Base-by-base conservation (phyloP, 1,284 basidiomycete genomes). In the Cryptococcus sp. region DNA sequence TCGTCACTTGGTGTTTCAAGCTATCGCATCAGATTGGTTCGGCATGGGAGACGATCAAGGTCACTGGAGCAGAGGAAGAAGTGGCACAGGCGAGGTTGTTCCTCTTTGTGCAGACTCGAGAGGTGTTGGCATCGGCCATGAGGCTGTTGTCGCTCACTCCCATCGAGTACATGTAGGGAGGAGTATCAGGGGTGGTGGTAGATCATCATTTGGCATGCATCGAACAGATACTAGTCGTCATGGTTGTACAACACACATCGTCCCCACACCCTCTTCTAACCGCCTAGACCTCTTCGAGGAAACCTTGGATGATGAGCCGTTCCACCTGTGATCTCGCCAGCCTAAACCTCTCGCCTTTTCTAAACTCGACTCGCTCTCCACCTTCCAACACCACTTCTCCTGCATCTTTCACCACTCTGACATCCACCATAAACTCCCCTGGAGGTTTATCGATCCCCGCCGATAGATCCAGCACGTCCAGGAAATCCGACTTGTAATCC, bases 231-330 rank as follows among this genome's bases (percentile, higher is more conserved):
- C 9, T 36, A 10, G 34, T 36, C n/a, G 7, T 36, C 6, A 36
- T 19, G 9, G 34, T n/a, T n/a, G 34, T 7, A 36, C 34, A 14
- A 36, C 18, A 9, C 34, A 7, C 34, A 36, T 9, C 7, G 28
- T 31, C 28, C 11, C 9, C n/a, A n/a, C n/a, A n/a, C n/a, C n/a
- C n/a, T n/a, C n/a, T n/a, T n/a, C n/a, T n/a, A n/a, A 32, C 31
- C 10, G 31, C n/a, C n/a, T 62, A 74, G 1, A 77, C 72, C 52
- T 77, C 73, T 73, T 93, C 87, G 54, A 97, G 74, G 71, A 86
- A 94, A 3, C 91, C 92, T 64, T 92, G 87, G 1, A 93, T 82
- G 60, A 97, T 87, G 57, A 97, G 78, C 66, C 90, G 83, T 69
- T 97, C 93, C 51, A 97, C 84, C 69, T 94, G 88, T 10, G 84